phyloP scores from a whole-genome alignment of 192 early-diverging fungal genomes.

The Polychytrium aggregatum region DNA sequence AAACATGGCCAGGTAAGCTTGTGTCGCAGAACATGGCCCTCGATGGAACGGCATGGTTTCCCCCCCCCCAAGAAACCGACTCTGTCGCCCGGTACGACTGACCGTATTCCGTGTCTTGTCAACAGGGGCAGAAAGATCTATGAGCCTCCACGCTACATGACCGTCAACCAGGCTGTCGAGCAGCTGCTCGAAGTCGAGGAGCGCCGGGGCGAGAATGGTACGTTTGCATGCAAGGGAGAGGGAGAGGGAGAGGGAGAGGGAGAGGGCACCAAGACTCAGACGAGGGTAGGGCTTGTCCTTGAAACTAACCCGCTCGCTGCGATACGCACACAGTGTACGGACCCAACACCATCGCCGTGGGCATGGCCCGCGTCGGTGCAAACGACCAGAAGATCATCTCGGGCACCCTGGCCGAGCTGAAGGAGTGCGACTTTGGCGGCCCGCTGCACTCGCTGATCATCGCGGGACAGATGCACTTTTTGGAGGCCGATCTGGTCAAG shows the following conservation, averaged over 20 bases:
- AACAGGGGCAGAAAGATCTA: slow-evolving; percentile 76
- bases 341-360: slow-evolving; percentile 74
- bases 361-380: slow-evolving; percentile 82
- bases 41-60: too few species aligned
- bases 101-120: neutral
- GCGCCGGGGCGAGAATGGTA: slow-evolving; percentile 50
- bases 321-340: slow-evolving; percentile 45
- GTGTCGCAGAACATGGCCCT: neutral
- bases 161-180: slow-evolving; percentile 80
- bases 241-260: too few species aligned
- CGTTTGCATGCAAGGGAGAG: neutral
- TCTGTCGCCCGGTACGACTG: too few species aligned
- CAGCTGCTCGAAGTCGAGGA: slow-evolving; percentile 92
- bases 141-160: slow-evolving; percentile 98
- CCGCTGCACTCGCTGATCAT: slow-evolving; percentile 92
- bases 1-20: slow-evolving; percentile 69
- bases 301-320: neutral
- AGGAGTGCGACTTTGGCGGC: slow-evolving; percentile 77
- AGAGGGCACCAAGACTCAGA: too few species aligned
- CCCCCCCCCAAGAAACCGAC: too few species aligned
- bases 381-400: slow-evolving; percentile 68
- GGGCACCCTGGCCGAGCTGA: slow-evolving; percentile 78
- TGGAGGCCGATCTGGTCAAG: slow-evolving; percentile 82
- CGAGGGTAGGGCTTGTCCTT: too few species aligned
- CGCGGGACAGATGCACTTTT: slow-evolving; percentile 81